Base-by-base conservation (phyloP, 225 moss, liverwort and hornwort genomes). In the Pseudoscleropodium purum region DNA sequence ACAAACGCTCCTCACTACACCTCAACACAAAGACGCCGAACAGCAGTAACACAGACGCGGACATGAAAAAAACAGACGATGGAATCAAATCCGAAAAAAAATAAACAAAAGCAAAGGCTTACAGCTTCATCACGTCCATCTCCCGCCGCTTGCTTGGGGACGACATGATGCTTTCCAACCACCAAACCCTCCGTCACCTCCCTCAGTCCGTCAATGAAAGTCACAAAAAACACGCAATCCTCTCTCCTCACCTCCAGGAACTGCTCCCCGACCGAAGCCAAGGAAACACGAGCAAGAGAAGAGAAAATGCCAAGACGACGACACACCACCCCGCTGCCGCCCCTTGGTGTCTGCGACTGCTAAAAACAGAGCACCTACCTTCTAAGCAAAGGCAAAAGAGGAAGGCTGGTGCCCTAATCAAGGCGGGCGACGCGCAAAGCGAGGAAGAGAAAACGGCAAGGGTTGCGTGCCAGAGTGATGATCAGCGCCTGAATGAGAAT, bases 71-170 rank as follows among this genome's bases (percentile, higher is more conserved):
- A 49, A 45, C 4, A 80, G 8, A 30, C 29, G 23, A 31, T 51
- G 69, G 18, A 37, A 45, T 13, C 18, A 13, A 79, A 64, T n/a
- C 27, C 37, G 5, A 63, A 49, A 57, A 51, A 27, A 67, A 14
- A 19, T 7, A 56, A 39, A 13, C 63, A 62, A 51, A 84, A 82
- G 33, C 33, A 68, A 11, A 60, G 31, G 23, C 95, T 94, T 91
- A 97, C 97, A 97, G 91, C 92, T 97, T 97, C 97, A 97, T 97
- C 84, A 96, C 97, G 88, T 97, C 97, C 96, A 97, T 96, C 95
- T 97, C 97, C 83, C 97, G 97, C 85, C 97, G 96, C 94, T 97
- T 97, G 93, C 97, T 97, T 83, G 97, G 96, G 76, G 96, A 96
- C 87, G 97, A 96, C 97, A 97, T 97, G 87, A 79, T 82, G 91